phyloP scores from a whole-genome alignment of 352 stramenopile genomes.

The Phytophthora idaei region DNA sequence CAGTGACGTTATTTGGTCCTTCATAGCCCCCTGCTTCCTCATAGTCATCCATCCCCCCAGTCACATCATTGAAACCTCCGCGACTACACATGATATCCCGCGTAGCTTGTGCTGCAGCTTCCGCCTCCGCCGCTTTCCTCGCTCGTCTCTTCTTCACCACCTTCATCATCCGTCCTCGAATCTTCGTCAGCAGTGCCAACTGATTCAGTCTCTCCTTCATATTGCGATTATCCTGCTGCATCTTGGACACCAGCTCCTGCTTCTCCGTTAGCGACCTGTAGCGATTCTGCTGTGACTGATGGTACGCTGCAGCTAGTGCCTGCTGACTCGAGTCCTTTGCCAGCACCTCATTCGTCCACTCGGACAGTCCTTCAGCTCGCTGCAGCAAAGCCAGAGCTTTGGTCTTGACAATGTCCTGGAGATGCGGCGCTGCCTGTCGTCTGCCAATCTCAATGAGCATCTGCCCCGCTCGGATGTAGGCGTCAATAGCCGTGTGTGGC shows the following conservation, averaged over 20 bases:
- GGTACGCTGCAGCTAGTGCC: slow-evolving; percentile 52
- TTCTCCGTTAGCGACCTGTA: slow-evolving; percentile 59
- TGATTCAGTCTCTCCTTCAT: slow-evolving; percentile 73
- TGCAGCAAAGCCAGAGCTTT: slow-evolving; percentile 82
- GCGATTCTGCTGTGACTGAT: slow-evolving; percentile 49
- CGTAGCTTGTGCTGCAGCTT: slow-evolving; percentile 16
- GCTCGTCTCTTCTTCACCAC: slow-evolving; percentile 54
- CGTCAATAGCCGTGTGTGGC: slow-evolving; percentile 69
- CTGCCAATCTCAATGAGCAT: slow-evolving; percentile 72
- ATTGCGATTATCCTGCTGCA: slow-evolving; percentile 63
- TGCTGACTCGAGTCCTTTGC: slow-evolving; percentile 39
- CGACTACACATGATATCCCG: slow-evolving; percentile 14
- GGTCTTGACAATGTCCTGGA: slow-evolving; percentile 83
- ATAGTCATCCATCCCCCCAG: slow-evolving; percentile 23
- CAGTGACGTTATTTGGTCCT: slow-evolving; percentile 20
- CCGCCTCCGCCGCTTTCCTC: slow-evolving; percentile 46
- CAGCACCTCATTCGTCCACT: slow-evolving; percentile 61
- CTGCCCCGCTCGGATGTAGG: slow-evolving; percentile 73
- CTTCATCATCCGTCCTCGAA: slow-evolving; percentile 54
- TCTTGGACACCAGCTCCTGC: slow-evolving; percentile 59
- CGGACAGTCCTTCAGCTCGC: slow-evolving; percentile 70
- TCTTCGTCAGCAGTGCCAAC: slow-evolving; percentile 60
- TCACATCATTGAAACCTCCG: slow-evolving; percentile 37
- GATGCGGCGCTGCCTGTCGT: slow-evolving; percentile 53
- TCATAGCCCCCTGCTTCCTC: slow-evolving; percentile 18